phyloP scores from a whole-genome alignment of 1,284 basidiomycete species.

The Wolfiporia cocos region DNA sequence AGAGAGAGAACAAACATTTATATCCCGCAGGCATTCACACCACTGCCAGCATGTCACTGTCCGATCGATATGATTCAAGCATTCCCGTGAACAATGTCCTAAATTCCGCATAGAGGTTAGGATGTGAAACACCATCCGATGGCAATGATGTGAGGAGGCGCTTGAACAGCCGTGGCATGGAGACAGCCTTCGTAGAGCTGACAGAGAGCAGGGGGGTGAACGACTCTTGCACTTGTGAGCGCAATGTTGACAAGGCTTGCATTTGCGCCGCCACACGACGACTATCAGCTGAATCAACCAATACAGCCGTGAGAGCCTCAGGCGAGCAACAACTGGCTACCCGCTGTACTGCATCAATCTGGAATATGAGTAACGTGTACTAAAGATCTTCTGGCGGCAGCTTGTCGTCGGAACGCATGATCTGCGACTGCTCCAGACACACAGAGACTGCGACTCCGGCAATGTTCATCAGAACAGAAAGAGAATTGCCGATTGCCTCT shows the following conservation, averaged over 20 bases:
- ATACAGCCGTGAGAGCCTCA: constrained; percentile 18
- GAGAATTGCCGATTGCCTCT: constrained; percentile 26
- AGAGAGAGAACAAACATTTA: no score
- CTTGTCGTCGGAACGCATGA: constrained; percentile 48
- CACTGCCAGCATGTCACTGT: constrained; percentile 90
- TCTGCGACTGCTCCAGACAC: constrained; percentile 61
- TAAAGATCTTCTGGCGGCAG: constrained; percentile 92
- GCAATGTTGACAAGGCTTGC: constrained; percentile 46
- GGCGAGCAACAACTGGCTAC: constrained; percentile 42
- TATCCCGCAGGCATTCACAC: no score
- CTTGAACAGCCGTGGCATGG: constrained; percentile 90
- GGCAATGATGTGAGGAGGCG: constrained; percentile 75
- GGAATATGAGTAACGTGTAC: constrained; percentile 80
- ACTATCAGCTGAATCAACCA: constrained; percentile 10
- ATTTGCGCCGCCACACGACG: constrained; percentile 14
- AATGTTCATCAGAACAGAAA: constrained; percentile 44
- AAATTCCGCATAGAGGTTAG: constrained; percentile 88
- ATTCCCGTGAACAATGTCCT: constrained; percentile 87
- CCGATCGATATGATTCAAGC: constrained; percentile 89
- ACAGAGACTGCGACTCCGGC: constrained; percentile 56
- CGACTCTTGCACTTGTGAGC: constrained; percentile 78
- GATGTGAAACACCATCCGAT: constrained; percentile 36
- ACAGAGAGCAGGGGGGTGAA: constrained; percentile 83
- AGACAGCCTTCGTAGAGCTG: constrained; percentile 76
- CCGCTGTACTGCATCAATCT: constrained; percentile 75